Evolutionary conservation across 495 filamentous ascomycete genomes (phyloP).

Genomic region (Cercophora newfieldiana): DNA sequence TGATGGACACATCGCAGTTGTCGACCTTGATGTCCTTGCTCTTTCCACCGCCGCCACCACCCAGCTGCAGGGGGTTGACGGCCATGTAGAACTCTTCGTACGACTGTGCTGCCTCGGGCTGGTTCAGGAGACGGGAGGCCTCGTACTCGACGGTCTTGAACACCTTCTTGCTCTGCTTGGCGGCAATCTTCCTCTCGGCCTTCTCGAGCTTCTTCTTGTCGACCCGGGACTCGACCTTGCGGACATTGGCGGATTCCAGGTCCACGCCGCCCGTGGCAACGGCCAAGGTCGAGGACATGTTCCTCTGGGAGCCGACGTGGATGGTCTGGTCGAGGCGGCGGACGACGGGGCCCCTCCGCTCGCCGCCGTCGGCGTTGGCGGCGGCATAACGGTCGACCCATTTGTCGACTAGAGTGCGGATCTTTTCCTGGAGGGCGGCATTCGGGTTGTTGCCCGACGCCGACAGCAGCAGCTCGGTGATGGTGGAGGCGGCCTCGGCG

Average conservation of each 20-base stretch:
- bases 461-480: conserved; percentile 84
- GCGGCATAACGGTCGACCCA: conserved; percentile 81
- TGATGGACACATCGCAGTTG: conserved; percentile 89
- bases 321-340: conserved; percentile 91
- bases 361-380: conserved; percentile 63
- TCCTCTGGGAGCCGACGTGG: conserved; percentile 89
- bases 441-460: conserved; percentile 78
- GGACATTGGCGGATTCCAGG: conserved; percentile 83
- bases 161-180: conserved; percentile 96
- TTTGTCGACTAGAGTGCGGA: conserved; percentile 83
- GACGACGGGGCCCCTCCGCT: conserved; percentile 68
- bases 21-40: conserved; percentile 99
- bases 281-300: conserved; percentile 92
- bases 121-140: conserved; percentile 83
- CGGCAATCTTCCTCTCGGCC: conserved; percentile 94
- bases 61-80: conserved; percentile 93
- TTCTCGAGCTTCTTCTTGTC: conserved; percentile 99
- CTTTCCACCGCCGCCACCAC: conserved; percentile 68
- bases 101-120: conserved; percentile 79
- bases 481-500: conserved; percentile 77
- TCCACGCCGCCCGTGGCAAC: conserved; percentile 83
- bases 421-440: conserved; percentile 68
- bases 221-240: conserved; percentile 96
- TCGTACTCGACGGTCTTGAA: conserved; percentile 99
- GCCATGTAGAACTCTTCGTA: conserved; percentile 99